These are phyloP conservation scores for Fusarium pilosicola DNA, from an alignment of 2,329 filamentous ascomycete species.

Conservation along the genomic window DNA sequence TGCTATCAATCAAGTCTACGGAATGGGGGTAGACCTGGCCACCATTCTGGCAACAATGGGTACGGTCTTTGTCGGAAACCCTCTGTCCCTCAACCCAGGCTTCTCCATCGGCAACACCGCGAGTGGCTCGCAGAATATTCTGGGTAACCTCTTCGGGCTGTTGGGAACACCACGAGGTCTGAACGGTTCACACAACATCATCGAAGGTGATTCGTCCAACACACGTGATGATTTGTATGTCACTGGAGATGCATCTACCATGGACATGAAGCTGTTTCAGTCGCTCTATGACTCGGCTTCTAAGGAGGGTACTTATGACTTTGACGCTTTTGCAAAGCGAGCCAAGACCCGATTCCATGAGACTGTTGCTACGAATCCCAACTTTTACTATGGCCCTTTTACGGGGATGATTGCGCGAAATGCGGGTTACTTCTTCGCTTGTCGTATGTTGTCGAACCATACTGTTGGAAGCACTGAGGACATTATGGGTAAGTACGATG, in stretches of 20 bases:
- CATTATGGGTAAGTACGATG: not conserved
- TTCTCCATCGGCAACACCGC: conserved; percentile 11
- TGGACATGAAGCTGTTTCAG: conserved; percentile 5
- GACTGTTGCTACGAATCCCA: conserved; percentile 2
- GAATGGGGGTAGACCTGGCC: conserved; percentile 13
- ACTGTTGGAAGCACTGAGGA: not conserved
- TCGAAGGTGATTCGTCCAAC: conserved; percentile 20
- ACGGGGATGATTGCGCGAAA: conserved; percentile 24
- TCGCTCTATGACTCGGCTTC: conserved; percentile 13
- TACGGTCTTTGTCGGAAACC: conserved; percentile 22
- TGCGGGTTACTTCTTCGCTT: conserved; percentile 12
- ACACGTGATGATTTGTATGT: conserved; percentile 13
- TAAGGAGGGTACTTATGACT: conserved; percentile 13
- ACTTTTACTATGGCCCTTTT: conserved; percentile 24
- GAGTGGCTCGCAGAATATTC: not conserved
- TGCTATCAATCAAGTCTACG: conserved; percentile 27
- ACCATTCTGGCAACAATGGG: conserved; percentile 7
- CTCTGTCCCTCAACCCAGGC: conserved; percentile 11
- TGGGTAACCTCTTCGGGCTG: conserved; percentile 8
- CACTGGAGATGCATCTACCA: conserved; percentile 18
- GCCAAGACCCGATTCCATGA: conserved; percentile 10
- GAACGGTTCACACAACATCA: conserved; percentile 14
- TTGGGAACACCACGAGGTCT: conserved; percentile 19
- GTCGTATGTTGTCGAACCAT: conserved; percentile 14
- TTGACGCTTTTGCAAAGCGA: not conserved